Conservation (phyloP, 495 filamentous ascomycete genomes). For the Lasiosphaeriaceae sp. region DNA sequence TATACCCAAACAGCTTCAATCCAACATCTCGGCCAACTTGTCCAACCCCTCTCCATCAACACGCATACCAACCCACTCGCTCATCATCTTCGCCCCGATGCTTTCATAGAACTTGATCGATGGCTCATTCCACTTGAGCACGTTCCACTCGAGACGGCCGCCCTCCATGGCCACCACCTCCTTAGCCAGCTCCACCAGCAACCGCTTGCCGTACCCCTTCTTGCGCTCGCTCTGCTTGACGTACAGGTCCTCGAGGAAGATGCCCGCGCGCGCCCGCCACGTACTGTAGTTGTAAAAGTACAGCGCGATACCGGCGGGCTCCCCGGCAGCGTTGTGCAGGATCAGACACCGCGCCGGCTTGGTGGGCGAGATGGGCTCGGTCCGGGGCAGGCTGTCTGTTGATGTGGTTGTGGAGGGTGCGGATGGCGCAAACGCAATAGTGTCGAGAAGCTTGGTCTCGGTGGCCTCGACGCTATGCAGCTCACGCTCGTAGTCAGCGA, state of each 20-base stretch:
- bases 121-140: conserved; percentile 87
- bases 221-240: conserved; percentile 67
- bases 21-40: conserved; percentile 52
- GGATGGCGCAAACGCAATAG: conserved; percentile 70
- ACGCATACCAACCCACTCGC: conserved; percentile 89
- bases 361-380: conserved; percentile 37
- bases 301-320: conserved; percentile 53
- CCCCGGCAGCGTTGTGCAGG: conserved; percentile 36
- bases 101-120: conserved; percentile 83
- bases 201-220: conserved; percentile 70
- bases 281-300: conserved; percentile 66
- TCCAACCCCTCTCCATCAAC: conserved; percentile 69
- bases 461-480: conserved; percentile 75
- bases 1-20: no score
- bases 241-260: conserved; percentile 93
- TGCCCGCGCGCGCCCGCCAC: conserved; percentile 80
- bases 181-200: conserved; percentile 73
- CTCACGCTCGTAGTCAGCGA: conserved; percentile 82
- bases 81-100: conserved; percentile 76
- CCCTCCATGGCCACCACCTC: conserved; percentile 70
- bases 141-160: conserved; percentile 84
- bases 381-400: conserved; percentile 27
- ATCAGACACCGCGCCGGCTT: conserved; percentile 46
- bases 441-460: conserved; percentile 62
- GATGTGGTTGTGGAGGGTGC: conserved; percentile 23